phyloP scores from a whole-genome alignment of 805 yeast genomes.

The Wickerhamiella allomyrinae region DNA sequence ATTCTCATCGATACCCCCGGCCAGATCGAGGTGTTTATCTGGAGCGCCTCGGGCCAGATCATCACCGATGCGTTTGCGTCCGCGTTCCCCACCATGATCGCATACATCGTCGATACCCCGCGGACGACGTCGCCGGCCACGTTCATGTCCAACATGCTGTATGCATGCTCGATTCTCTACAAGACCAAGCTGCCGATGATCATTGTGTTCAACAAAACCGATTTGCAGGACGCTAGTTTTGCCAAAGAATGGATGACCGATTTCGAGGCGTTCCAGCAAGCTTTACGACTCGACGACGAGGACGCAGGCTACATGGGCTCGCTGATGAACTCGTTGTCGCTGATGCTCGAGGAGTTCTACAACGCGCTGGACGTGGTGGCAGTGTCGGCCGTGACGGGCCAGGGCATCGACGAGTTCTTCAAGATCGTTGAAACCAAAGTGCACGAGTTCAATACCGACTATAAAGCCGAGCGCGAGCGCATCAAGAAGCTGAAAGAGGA shows the following conservation, averaged over 20 bases:
- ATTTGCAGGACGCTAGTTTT: slow-evolving; percentile 68
- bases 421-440: slow-evolving; percentile 74
- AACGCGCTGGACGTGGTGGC: slow-evolving; percentile 82
- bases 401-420: slow-evolving; percentile 83
- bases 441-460: slow-evolving; percentile 71
- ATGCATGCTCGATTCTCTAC: slow-evolving; percentile 92
- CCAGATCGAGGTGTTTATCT: slow-evolving; percentile 93
- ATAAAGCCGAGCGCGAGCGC: slow-evolving; percentile 74
- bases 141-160: slow-evolving; percentile 94
- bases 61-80: slow-evolving; percentile 95
- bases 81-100: slow-evolving; percentile 87
- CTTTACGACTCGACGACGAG: slow-evolving; percentile 54
- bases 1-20: slow-evolving; percentile 96
- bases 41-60: slow-evolving; percentile 97
- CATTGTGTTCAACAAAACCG: slow-evolving; percentile 89
- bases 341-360: slow-evolving; percentile 92
- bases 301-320: slow-evolving; percentile 87
- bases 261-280: slow-evolving; percentile 79
- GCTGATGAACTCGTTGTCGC: slow-evolving; percentile 82
- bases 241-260: slow-evolving; percentile 97
- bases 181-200: slow-evolving; percentile 96
- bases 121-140: slow-evolving; percentile 89
- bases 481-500: slow-evolving; percentile 63
- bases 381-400: slow-evolving; percentile 89
- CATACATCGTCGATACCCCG: slow-evolving; percentile 94